Conservation (phyloP, 2,329 filamentous ascomycete species). For the Diaporthe velutina region DNA sequence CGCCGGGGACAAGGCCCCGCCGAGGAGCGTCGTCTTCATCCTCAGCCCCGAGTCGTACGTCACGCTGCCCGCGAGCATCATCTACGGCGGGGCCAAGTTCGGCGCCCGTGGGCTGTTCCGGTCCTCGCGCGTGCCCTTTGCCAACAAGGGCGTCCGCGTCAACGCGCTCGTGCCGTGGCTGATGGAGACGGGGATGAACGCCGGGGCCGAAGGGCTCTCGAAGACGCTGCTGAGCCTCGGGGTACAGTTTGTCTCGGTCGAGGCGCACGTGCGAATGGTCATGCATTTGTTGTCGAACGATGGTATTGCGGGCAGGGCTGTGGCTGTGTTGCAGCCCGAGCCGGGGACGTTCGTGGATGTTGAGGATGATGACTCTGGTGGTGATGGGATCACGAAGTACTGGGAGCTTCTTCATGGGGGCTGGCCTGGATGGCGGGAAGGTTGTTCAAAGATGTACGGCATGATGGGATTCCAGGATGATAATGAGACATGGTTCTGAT, state of each 20-base stretch:
- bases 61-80: conserved; percentile 10
- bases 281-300: background rate
- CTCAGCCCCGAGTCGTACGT: conserved; percentile 8
- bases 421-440: background rate
- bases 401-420: background rate
- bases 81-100: conserved; percentile 24
- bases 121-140: background rate
- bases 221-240: background rate
- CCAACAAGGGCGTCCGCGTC: conserved; percentile 11
- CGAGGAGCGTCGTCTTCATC: conserved; percentile 15
- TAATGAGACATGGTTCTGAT: background rate
- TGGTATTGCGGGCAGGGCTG: background rate
- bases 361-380: background rate
- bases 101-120: conserved; percentile 2
- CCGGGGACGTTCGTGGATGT: background rate
- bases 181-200: conserved; percentile 20
- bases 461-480: conserved; percentile 2
- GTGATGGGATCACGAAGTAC: background rate
- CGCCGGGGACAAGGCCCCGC: background rate
- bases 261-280: background rate
- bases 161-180: conserved; percentile 25
- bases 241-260: background rate
- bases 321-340: background rate
- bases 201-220: background rate
- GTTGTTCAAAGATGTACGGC: background rate